These are phyloP conservation scores for Quillaja saponaria DNA, from an alignment of 306 rosid genomes.

Conservation along the genomic window DNA sequence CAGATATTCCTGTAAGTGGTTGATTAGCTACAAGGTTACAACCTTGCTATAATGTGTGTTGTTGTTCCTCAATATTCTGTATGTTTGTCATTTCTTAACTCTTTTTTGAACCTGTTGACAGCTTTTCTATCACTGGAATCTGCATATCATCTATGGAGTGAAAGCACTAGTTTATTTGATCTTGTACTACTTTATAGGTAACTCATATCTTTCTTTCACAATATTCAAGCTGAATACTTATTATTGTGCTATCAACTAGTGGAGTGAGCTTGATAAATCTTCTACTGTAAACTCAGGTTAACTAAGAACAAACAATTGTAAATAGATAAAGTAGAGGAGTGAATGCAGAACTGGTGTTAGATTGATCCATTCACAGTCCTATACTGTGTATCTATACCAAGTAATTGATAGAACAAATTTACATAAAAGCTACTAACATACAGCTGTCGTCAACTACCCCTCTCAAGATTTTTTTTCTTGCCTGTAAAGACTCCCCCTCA, in stretches of 20 bases:
- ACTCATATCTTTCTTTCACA: conserved; percentile 12
- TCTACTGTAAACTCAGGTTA: neutral
- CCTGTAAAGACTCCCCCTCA: too few species aligned
- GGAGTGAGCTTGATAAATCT: neutral
- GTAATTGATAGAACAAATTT: too few species aligned
- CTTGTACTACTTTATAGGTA: conserved; percentile 63
- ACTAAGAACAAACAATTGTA: too few species aligned
- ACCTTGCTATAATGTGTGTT: neutral
- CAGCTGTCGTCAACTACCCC: too few species aligned
- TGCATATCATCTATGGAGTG: conserved; percentile 45
- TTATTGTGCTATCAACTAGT: neutral
- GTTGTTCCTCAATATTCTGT: conserved; percentile 9
- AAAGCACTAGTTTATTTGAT: conserved; percentile 44
- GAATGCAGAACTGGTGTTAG: too few species aligned
- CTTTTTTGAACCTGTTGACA: conserved; percentile 36
- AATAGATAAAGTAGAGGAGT: too few species aligned
- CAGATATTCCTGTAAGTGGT: conserved; percentile 60
- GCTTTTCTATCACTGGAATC: conserved; percentile 61
- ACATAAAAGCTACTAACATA: too few species aligned
- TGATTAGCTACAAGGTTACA: conserved; percentile 11
- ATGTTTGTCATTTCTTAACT: conserved; percentile 22
- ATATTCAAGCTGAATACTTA: conserved; percentile 11
- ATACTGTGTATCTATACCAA: too few species aligned
- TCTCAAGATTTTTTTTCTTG: too few species aligned
- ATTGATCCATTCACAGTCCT: too few species aligned